A percentile compares a stretch with the other conserved stretches of the same genome.
Evolutionary conservation across 2,329 filamentous ascomycete genomes (phyloP).

Genomic region (Dactylellina sp.): DNA sequence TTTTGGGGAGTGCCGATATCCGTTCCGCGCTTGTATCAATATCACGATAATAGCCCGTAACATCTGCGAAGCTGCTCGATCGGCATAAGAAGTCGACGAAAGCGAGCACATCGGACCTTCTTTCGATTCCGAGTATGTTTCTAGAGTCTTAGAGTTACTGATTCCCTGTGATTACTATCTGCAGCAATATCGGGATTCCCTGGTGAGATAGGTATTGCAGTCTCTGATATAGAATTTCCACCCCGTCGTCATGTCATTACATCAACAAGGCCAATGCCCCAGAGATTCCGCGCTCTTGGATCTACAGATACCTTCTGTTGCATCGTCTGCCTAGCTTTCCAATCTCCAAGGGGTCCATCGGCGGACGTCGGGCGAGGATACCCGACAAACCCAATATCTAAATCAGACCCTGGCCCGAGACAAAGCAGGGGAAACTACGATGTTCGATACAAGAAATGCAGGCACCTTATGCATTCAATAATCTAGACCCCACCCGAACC

Average conservation of each 20-base stretch:
- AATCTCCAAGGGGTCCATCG: constrained; percentile 7
- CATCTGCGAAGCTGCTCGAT: neutral
- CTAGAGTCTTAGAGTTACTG: neutral
- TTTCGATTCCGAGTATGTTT: neutral
- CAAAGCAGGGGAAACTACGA: constrained; percentile 41
- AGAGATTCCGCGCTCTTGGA: constrained; percentile 36
- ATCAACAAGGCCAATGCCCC: constrained; percentile 27
- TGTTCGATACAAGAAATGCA: constrained; percentile 20
- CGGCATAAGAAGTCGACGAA: neutral
- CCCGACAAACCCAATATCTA: constrained; percentile 10
- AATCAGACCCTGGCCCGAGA: constrained; percentile 34
- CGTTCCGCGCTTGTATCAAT: constrained; percentile 25
- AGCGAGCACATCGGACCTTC: neutral
- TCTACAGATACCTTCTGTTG: constrained; percentile 26
- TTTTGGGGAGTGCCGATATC: constrained; percentile 22
- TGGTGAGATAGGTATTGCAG: too few species aligned
- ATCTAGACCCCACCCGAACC: constrained; percentile 33
- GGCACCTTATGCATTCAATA: constrained; percentile 20
- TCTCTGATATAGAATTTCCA: neutral
- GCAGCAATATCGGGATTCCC: too few species aligned
- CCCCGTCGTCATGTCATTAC: constrained; percentile 38
- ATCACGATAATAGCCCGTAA: constrained; percentile 27
- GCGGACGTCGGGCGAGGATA: constrained; percentile 27
- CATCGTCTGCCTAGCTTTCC: constrained; percentile 47
- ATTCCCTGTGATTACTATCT: too few species aligned